phyloP scores from a whole-genome alignment of 2,329 filamentous ascomycete genomes.

The Diaporthe aspalathi region DNA sequence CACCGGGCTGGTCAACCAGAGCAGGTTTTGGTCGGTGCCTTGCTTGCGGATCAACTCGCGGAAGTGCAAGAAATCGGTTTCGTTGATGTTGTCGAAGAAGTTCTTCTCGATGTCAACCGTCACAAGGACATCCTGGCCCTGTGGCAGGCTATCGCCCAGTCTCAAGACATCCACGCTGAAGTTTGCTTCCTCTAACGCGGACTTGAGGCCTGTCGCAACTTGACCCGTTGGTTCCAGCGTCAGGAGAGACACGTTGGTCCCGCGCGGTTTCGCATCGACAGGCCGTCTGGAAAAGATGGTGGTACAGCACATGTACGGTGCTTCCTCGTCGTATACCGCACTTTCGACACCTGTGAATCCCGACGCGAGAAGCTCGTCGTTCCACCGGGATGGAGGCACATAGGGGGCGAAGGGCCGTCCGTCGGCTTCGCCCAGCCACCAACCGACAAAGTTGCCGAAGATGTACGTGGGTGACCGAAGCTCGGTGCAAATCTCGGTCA shows the following conservation, averaged over 20 bases:
- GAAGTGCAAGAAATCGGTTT: neutral
- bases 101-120: neutral
- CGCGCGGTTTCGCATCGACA: neutral
- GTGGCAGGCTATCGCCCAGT: neutral
- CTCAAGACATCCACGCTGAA: neutral
- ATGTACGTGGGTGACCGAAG: constrained; percentile 14
- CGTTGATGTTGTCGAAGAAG: neutral
- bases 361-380: neutral
- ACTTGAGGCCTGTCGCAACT: neutral
- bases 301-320: neutral
- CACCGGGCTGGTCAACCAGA: constrained; percentile 12
- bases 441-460: constrained; percentile 1
- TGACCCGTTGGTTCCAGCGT: neutral
- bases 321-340: neutral
- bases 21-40: neutral
- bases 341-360: neutral
- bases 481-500: neutral
- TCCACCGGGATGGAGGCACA: neutral
- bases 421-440: constrained; percentile 26
- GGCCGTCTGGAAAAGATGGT: neutral
- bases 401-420: neutral
- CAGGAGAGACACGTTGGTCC: neutral
- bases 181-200: neutral
- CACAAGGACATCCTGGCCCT: neutral
- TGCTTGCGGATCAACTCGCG: neutral